These are phyloP conservation scores for Sarocladiaceae sp. DNA, from an alignment of 2,329 filamentous ascomycete genomes.

Conservation along the genomic window DNA sequence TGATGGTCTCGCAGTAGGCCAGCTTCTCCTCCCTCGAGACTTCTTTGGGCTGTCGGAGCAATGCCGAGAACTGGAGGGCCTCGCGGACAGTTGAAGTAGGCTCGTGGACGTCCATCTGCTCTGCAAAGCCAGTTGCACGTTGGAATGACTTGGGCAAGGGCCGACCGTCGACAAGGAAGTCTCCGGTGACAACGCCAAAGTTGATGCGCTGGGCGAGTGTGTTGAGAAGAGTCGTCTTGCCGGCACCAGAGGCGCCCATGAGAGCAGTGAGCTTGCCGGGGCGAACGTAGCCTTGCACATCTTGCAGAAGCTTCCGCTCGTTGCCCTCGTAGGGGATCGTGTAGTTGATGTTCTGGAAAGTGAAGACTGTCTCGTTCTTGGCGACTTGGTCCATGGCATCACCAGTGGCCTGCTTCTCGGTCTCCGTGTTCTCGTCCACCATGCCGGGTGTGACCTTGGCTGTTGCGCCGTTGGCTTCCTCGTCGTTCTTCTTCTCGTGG, in stretches of 20 bases:
- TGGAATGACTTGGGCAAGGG: conserved; percentile 71
- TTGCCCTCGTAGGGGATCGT: conserved; percentile 52
- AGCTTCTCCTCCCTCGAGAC: conserved; percentile 56
- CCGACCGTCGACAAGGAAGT: conserved; percentile 72
- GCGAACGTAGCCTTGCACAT: conserved; percentile 79
- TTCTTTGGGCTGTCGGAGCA: conserved; percentile 54
- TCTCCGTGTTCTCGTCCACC: conserved; percentile 19
- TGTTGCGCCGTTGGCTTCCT: conserved; percentile 31
- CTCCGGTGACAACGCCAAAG: conserved; percentile 69
- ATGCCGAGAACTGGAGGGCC: conserved; percentile 58
- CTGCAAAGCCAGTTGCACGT: conserved; percentile 64
- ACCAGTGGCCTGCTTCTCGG: conserved; percentile 24
- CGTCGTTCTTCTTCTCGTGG: conserved; percentile 40
- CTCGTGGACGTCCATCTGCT: conserved; percentile 64
- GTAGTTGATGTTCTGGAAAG: conserved; percentile 45
- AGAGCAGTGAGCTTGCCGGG: conserved; percentile 74
- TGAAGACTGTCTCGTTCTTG: conserved; percentile 55
- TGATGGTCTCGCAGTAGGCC: conserved; percentile 61
- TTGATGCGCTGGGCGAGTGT: conserved; percentile 68
- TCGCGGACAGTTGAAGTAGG: conserved; percentile 61
- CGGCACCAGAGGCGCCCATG: conserved; percentile 57
- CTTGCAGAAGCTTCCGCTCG: conserved; percentile 61
- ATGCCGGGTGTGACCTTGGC: conserved; percentile 58
- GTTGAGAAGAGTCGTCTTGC: conserved; percentile 71
- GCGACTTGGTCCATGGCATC: conserved; percentile 42